phyloP scores from a whole-genome alignment of 2,329 filamentous ascomycete genomes.

The Colletotrichum coccodes region DNA sequence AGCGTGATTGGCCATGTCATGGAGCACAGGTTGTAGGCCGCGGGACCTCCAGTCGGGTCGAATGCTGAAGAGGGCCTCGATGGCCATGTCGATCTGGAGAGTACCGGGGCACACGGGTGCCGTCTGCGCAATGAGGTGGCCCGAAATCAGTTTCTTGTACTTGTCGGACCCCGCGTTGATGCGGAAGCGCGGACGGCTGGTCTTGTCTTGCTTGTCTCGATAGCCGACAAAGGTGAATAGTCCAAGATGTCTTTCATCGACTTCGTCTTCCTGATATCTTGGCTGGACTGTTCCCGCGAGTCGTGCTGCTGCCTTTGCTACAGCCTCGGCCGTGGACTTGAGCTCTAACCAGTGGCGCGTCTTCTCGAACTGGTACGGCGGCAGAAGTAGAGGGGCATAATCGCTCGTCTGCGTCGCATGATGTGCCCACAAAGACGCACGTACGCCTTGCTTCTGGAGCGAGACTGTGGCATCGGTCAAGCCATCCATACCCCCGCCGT shows the following conservation, averaged over 20 bases:
- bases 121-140: background rate
- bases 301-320: constrained; percentile 41
- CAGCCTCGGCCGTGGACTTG: constrained; percentile 43
- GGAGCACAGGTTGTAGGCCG: too few species aligned
- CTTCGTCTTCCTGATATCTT: too few species aligned
- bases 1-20: too few species aligned
- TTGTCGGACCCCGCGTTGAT: background rate
- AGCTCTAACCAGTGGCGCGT: constrained; percentile 50
- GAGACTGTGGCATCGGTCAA: background rate
- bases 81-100: background rate
- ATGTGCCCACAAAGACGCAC: background rate
- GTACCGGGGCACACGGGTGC: background rate
- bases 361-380: constrained; percentile 56
- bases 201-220: background rate
- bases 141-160: background rate
- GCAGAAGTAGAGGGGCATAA: constrained; percentile 41
- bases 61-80: background rate
- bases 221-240: background rate
- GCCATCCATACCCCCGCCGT: background rate
- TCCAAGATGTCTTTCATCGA: too few species aligned
- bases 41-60: too few species aligned
- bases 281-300: too few species aligned
- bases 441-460: background rate
- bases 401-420: constrained; percentile 36
- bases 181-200: background rate